These are phyloP conservation scores for Trichosporon coremiiforme DNA, from an alignment of 1,284 basidiomycete species.

Conservation along the genomic window DNA sequence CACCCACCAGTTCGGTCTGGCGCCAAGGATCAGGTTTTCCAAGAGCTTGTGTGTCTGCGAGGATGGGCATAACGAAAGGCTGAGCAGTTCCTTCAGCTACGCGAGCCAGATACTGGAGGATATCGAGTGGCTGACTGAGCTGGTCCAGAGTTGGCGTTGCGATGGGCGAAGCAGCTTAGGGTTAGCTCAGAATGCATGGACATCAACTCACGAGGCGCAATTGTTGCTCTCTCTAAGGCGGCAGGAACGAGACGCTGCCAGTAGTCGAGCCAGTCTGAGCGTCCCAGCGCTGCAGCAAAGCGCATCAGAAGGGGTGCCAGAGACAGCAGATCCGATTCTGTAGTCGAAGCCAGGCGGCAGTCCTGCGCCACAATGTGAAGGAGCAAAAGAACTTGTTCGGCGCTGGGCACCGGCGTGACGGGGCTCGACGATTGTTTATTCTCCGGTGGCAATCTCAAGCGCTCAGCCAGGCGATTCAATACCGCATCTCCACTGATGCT, in stretches of 20 bases:
- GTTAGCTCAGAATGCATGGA: slow-evolving; percentile 14
- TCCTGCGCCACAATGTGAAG: slow-evolving; percentile 75
- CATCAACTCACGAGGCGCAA: background rate
- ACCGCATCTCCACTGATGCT: slow-evolving; percentile 48
- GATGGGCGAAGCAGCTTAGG: slow-evolving; percentile 12
- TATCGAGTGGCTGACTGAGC: slow-evolving; percentile 54
- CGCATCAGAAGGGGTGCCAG: slow-evolving; percentile 68
- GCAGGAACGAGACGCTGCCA: slow-evolving; percentile 75
- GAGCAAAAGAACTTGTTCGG: slow-evolving; percentile 60
- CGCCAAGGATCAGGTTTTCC: slow-evolving; percentile 33
- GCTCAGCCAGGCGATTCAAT: slow-evolving; percentile 58
- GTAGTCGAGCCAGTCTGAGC: slow-evolving; percentile 83
- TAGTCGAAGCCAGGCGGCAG: slow-evolving; percentile 48
- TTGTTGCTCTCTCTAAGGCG: slow-evolving; percentile 36
- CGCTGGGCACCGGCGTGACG: background rate
- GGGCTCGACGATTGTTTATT: background rate
- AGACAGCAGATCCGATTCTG: slow-evolving; percentile 63
- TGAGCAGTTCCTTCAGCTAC: background rate
- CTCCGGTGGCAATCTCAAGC: slow-evolving; percentile 51
- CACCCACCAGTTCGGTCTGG: slow-evolving; percentile 34
- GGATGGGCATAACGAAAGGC: background rate
- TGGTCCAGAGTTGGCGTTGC: slow-evolving; percentile 41
- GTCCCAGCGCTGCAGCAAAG: slow-evolving; percentile 65
- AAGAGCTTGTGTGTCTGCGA: slow-evolving; percentile 27
- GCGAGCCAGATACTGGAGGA: slow-evolving; percentile 51